Percentiles rank a stretch among this genome's conserved stretches.
Evolutionary conservation across 129 eudicot species (phyloP).

Genomic region (Scalesia atractyloides): DNA sequence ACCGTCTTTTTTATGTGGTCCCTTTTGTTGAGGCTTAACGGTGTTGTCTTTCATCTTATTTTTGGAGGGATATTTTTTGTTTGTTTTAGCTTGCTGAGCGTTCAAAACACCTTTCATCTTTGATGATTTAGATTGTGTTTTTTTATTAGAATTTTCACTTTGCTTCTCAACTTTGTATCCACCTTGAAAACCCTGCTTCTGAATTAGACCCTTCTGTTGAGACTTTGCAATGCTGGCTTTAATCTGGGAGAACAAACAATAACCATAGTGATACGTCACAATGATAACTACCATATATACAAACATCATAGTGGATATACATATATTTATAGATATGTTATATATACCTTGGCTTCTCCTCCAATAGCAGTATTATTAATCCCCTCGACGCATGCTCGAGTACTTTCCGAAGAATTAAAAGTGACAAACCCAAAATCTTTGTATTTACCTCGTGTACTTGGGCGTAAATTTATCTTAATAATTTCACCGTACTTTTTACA

Average conservation of each 20-base stretch:
- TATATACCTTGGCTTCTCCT: conserved; percentile 40
- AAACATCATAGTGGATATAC: background rate
- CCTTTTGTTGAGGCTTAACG: conserved; percentile 32
- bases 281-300: conserved; percentile 7
- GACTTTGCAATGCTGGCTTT: conserved; percentile 48
- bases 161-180: conserved; percentile 39
- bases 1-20: conserved; percentile 26
- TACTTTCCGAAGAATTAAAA: conserved; percentile 44
- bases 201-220: conserved; percentile 18
- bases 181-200: conserved; percentile 37
- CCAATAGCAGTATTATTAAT: conserved; percentile 33
- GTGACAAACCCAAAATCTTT: conserved; percentile 44
- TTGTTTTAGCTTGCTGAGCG: conserved; percentile 30
- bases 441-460: conserved; percentile 21
- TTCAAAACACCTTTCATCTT: conserved; percentile 34
- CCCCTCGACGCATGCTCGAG: conserved; percentile 51
- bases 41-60: conserved; percentile 28
- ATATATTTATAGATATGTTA: background rate
- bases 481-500: conserved; percentile 49
- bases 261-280: background rate
- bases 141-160: conserved; percentile 23
- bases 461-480: conserved; percentile 25
- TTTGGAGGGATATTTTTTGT: conserved; percentile 24
- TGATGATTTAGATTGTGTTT: conserved; percentile 17
- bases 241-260: conserved; percentile 29